phyloP scores from a whole-genome alignment of 495 filamentous ascomycete species.

The Penicillium pulvis region DNA sequence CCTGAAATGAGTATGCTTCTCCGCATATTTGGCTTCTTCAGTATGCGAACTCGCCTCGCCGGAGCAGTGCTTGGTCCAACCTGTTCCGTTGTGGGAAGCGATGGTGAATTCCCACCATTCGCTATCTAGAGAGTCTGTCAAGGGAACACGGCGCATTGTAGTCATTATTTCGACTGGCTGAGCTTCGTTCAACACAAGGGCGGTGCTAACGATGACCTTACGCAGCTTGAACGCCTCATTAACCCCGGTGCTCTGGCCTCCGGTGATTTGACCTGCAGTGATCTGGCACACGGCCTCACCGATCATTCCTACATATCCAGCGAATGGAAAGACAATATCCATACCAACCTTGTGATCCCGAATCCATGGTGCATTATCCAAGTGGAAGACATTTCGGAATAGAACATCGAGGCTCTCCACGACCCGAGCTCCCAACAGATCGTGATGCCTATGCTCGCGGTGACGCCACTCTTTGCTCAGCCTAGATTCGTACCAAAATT shows the following conservation, averaged over 20 bases:
- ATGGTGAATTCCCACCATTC: constrained; percentile 53
- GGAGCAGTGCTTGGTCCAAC: constrained; percentile 9
- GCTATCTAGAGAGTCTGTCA: constrained; percentile 39
- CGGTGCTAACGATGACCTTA: constrained; percentile 20
- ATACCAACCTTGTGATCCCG: constrained; percentile 42
- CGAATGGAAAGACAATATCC: constrained; percentile 49
- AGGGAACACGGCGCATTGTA: constrained; percentile 29
- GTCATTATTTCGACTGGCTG: constrained; percentile 36
- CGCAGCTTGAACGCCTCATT: constrained; percentile 32
- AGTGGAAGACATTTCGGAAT: constrained; percentile 39
- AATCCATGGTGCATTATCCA: constrained; percentile 29
- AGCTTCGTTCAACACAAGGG: constrained; percentile 5
- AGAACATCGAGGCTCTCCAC: constrained; percentile 28
- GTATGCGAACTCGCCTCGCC: neutral
- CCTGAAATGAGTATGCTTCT: neutral
- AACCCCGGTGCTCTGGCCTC: constrained; percentile 41
- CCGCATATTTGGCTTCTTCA: neutral
- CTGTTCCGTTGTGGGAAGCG: constrained; percentile 35
- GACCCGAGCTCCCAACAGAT: constrained; percentile 45
- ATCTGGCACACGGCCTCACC: constrained; percentile 49
- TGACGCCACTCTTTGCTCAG: constrained; percentile 47
- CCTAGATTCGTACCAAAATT: constrained; percentile 51
- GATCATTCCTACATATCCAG: constrained; percentile 50
- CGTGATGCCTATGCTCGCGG: constrained; percentile 45
- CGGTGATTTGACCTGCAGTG: constrained; percentile 42